These are phyloP conservation scores for Neckera pumila DNA, from an alignment of 225 moss, liverwort and hornwort species.

Conservation along the genomic window DNA sequence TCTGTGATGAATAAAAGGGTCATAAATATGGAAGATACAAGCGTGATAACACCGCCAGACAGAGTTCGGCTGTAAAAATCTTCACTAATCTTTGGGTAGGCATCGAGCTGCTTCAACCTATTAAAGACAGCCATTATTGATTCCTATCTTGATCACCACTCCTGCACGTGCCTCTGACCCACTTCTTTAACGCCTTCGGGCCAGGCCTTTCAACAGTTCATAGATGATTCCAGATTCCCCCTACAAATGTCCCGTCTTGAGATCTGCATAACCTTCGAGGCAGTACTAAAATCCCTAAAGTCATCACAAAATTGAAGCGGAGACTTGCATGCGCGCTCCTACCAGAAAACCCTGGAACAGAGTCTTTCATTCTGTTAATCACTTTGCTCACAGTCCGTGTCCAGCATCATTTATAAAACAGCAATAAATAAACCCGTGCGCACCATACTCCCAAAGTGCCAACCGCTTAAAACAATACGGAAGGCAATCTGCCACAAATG, in stretches of 20 bases:
- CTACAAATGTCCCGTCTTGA: background rate
- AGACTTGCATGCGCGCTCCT: background rate
- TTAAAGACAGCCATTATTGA: constrained; percentile 44
- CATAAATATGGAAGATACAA: constrained; percentile 54
- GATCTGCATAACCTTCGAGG: background rate
- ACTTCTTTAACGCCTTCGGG: background rate
- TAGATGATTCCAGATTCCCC: background rate
- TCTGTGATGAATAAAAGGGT: constrained; percentile 50
- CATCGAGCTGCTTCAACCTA: constrained; percentile 59
- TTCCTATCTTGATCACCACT: background rate
- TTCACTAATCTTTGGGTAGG: constrained; percentile 62
- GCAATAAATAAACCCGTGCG: background rate
- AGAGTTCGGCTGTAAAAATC: constrained; percentile 66
- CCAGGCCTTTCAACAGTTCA: background rate
- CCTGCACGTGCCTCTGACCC: background rate
- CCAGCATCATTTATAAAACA: background rate
- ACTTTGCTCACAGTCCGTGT: background rate
- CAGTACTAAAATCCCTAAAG: background rate
- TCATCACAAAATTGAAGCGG: constrained; percentile 5
- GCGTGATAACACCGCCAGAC: constrained; percentile 59
- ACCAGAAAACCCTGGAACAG: constrained; percentile 4
- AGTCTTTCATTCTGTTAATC: background rate
- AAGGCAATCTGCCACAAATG: background rate
- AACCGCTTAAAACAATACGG: background rate
- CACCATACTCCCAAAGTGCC: background rate